phyloP scores from a whole-genome alignment of 2,329 filamentous ascomycete species.

The Colletotrichum plurivorum region DNA sequence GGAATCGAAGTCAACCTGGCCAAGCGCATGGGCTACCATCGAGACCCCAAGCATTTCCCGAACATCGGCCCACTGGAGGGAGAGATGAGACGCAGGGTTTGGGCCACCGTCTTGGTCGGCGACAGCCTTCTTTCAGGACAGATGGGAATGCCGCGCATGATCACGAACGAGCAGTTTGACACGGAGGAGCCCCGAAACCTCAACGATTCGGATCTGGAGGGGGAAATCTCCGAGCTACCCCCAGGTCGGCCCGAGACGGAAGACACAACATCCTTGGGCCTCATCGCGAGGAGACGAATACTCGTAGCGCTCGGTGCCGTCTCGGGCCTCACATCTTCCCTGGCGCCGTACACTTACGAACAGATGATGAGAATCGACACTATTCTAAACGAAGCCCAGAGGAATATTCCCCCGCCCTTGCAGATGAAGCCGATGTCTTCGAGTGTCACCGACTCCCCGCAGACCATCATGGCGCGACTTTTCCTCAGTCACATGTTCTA shows the following conservation, averaged over 20 bases:
- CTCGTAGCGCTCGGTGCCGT: constrained; percentile 43
- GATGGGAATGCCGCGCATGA: constrained; percentile 61
- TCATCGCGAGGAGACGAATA: constrained; percentile 42
- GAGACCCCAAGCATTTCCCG: constrained; percentile 58
- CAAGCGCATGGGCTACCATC: constrained; percentile 59
- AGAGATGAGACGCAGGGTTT: constrained; percentile 62
- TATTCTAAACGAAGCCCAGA: constrained; percentile 43
- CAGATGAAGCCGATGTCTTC: constrained; percentile 39
- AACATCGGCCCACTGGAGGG: constrained; percentile 55
- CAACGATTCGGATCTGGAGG: constrained; percentile 58
- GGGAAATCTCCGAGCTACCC: constrained; percentile 51
- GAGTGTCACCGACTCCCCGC: constrained; percentile 44
- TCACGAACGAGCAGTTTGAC: constrained; percentile 56
- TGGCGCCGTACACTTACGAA: constrained; percentile 37
- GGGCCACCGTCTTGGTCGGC: constrained; percentile 56
- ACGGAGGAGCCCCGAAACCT: constrained; percentile 59
- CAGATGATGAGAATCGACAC: constrained; percentile 44
- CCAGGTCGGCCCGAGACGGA: constrained; percentile 51
- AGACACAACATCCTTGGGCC: constrained; percentile 45
- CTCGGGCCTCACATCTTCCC: constrained; percentile 42
- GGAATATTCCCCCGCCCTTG: constrained; percentile 45
- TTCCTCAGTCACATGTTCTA: constrained; percentile 47
- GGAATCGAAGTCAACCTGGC: constrained; percentile 52
- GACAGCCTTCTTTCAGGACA: constrained; percentile 61
- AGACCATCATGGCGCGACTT: constrained; percentile 46